These are phyloP conservation scores for Trametes sp. DNA, from an alignment of 1,284 basidiomycete species.

Conservation along the genomic window DNA sequence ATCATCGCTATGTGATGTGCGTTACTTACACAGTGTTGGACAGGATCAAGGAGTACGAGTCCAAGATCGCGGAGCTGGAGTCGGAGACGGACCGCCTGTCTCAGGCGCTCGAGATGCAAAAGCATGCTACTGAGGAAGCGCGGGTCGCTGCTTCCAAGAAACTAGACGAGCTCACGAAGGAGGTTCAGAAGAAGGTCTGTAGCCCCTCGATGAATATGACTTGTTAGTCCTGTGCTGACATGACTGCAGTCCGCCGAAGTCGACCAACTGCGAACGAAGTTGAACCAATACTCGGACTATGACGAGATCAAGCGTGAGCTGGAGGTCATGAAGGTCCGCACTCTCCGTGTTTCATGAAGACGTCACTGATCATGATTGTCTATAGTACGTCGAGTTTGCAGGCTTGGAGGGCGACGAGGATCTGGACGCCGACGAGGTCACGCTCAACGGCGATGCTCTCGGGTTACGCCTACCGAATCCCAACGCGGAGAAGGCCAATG, in stretches of 20 bases:
- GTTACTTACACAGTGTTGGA: conserved; percentile 2
- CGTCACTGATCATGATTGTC: background rate
- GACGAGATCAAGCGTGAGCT: conserved; percentile 96
- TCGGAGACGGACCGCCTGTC: conserved; percentile 77
- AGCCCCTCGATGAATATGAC: conserved; percentile 14
- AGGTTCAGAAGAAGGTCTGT: conserved; percentile 63
- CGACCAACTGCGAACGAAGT: conserved; percentile 68
- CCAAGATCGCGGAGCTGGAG: conserved; percentile 77
- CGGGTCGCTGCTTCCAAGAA: conserved; percentile 61
- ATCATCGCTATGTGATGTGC: background rate
- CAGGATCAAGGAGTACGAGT: conserved; percentile 77
- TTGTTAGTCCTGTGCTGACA: conserved; percentile 7
- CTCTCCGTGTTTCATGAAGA: background rate
- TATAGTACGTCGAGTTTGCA: conserved; percentile 92
- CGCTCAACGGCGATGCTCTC: conserved; percentile 44
- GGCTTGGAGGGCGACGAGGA: conserved; percentile 79
- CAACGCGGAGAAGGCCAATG: conserved; percentile 83
- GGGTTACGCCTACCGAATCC: conserved; percentile 83
- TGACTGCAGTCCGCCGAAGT: conserved; percentile 63
- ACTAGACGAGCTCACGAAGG: conserved; percentile 67
- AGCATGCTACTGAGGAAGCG: conserved; percentile 58
- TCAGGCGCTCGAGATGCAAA: conserved; percentile 74
- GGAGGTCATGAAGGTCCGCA: conserved; percentile 95
- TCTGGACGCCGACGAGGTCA: conserved; percentile 45
- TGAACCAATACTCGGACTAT: conserved; percentile 84